Base-by-base conservation (phyloP, 129 eudicot genomes). In the Pulicaria dysenterica region DNA sequence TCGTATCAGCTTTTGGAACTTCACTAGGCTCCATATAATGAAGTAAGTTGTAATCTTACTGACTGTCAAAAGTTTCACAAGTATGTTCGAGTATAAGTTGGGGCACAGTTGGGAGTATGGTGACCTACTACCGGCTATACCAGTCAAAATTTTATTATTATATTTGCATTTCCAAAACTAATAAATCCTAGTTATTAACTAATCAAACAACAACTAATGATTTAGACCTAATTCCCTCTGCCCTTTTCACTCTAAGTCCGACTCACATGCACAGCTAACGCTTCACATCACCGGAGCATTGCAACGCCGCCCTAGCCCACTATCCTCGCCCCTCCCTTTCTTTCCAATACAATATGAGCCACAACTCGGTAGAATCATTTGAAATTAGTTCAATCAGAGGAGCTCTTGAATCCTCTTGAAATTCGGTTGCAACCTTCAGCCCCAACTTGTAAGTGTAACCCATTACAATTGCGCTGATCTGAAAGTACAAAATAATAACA, bases 21-120 rank as follows among this genome's bases (percentile, higher is more conserved):
- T 88, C 96, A 60, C 73, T 56, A 36, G 96, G 83, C 70, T 91
- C 97, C 37, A 94, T 79, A 78, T 88, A 92, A 83, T 81, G 89
- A 64, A 86, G 72, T 15, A 92, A 77, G 43, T 67, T 58, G 97
- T 68, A 67, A 89, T 83, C 80, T 86, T 88, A 38, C 96, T 91
- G 82, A 77, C 96, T 91, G 91, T 69, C 64, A 76, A 46, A 61
- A n/a, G 60, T 14, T n/a, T 41, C 43, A 61, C 2, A 50, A 38
- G 49, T 7, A 57, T 48, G 46, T 6, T 47, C 8, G 14, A 44
- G 1, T 7, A 13, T 16, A 54, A n/a, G 5, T 8, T 49, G 4
- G 24, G 40, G 56, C 4, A 13, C 36, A 34, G 15, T 38, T 12
- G 31, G 16, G 34, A 16, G 58, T 53, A 7, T 24, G 31, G 31